These are phyloP conservation scores for Alisma plantagoaquatica DNA, from an alignment of 106 monocot genomes.

Conservation along the genomic window DNA sequence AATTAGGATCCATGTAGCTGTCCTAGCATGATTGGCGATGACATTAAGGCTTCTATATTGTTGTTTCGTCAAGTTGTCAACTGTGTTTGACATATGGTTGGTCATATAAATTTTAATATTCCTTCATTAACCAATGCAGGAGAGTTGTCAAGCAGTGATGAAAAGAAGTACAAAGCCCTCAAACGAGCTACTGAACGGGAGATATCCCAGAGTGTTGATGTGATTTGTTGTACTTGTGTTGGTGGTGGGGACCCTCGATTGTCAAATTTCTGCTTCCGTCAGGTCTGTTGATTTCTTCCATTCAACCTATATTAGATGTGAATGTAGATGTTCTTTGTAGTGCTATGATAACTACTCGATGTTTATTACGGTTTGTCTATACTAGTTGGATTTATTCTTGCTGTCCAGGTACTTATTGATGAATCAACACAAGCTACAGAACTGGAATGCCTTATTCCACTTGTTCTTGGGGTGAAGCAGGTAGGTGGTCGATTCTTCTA, in stretches of 20 bases:
- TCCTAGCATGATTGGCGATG: no score
- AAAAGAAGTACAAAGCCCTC: constrained; percentile 95
- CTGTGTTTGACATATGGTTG: no score
- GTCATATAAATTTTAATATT: not conserved
- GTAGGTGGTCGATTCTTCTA: no score
- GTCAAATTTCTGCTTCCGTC: constrained; percentile 88
- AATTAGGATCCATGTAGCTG: no score
- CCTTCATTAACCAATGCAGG: constrained; percentile 26
- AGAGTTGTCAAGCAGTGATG: constrained; percentile 93
- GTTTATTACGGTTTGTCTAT: no score
- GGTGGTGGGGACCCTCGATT: constrained; percentile 96
- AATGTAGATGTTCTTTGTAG: no score
- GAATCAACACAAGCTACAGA: constrained; percentile 98
- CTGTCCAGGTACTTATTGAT: constrained; percentile 98
- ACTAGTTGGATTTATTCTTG: no score
- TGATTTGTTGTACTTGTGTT: constrained; percentile 99
- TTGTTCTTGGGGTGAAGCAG: constrained; percentile 99
- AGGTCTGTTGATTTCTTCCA: no score
- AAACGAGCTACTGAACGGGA: constrained; percentile 98
- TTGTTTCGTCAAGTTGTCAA: no score
- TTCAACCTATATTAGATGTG: no score
- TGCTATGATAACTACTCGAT: no score
- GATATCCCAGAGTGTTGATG: constrained; percentile 97
- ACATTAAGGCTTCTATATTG: no score
- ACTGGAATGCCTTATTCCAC: constrained; percentile 94